Percentiles rank a stretch among this genome's conserved stretches.
These are phyloP conservation scores for Cyberlindnera suaveolens DNA, from an alignment of 805 yeast species.

Conservation along the genomic window DNA sequence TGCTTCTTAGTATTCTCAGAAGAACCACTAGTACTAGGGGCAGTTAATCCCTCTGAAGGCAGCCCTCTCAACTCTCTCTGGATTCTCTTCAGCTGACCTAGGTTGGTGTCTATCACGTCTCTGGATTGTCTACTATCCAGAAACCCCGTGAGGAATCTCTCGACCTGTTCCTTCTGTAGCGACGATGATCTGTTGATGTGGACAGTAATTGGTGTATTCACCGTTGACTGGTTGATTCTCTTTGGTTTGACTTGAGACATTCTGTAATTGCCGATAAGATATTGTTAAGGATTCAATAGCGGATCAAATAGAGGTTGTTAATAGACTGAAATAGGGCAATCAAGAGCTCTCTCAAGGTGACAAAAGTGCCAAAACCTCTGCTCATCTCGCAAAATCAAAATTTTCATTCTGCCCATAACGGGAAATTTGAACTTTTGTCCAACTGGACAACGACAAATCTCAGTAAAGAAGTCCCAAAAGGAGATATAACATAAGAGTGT, in stretches of 20 bases:
- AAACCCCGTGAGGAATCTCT: slow-evolving; percentile 37
- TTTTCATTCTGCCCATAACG: background rate
- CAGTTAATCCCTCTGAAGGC: slow-evolving; percentile 45
- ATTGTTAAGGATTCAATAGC: background rate
- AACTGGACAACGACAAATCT: background rate
- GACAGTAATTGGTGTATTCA: slow-evolving; percentile 22
- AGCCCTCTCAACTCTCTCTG: slow-evolving; percentile 77
- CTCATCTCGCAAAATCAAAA: background rate
- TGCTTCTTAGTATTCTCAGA: slow-evolving; percentile 12
- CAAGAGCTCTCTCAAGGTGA: too few species aligned
- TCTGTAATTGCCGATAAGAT: background rate
- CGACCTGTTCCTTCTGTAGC: slow-evolving; percentile 38
- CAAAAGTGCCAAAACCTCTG: too few species aligned
- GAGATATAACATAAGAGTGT: background rate
- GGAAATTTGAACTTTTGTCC: background rate
- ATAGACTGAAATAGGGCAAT: background rate
- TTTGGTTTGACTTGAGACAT: slow-evolving; percentile 13
- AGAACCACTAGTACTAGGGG: slow-evolving; percentile 5
- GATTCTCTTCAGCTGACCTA: slow-evolving; percentile 61
- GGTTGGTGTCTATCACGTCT: slow-evolving; percentile 21
- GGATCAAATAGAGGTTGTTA: background rate
- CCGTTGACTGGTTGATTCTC: slow-evolving; percentile 18
- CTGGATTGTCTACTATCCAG: slow-evolving; percentile 26
- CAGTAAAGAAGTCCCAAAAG: background rate
- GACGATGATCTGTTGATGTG: slow-evolving; percentile 13